A percentile compares a stretch with the other conserved stretches of the same genome.
These are phyloP conservation scores for Epichloe sibirici DNA, from an alignment of 2,329 filamentous ascomycete species.

Conservation along the genomic window DNA sequence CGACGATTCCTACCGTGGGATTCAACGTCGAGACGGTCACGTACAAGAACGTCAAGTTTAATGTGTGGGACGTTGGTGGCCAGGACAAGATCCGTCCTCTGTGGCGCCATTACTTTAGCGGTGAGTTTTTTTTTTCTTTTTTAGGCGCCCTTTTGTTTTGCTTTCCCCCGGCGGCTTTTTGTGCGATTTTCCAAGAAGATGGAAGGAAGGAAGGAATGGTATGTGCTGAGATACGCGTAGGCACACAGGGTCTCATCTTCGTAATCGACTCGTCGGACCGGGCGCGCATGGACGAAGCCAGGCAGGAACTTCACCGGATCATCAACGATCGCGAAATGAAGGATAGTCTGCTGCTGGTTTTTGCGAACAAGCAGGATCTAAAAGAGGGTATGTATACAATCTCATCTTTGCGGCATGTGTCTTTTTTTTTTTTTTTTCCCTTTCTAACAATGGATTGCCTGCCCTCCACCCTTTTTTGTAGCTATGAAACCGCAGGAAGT, in stretches of 20 bases:
- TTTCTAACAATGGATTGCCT: background rate
- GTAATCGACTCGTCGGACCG: constrained; percentile 94
- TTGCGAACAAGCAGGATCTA: constrained; percentile 98
- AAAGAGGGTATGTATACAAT: constrained; percentile 47
- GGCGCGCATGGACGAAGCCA: constrained; percentile 82
- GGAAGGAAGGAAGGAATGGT: background rate
- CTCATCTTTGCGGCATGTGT: no score
- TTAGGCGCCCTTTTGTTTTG: background rate
- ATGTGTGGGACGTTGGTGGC: constrained; percentile 96
- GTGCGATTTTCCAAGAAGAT: background rate
- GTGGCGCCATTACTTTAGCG: constrained; percentile 94
- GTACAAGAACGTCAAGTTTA: constrained; percentile 99
- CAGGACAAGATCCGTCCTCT: constrained; percentile 97
- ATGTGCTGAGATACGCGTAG: constrained; percentile 27
- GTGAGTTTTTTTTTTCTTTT: constrained; percentile 28
- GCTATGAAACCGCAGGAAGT: constrained; percentile 72
- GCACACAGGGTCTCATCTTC: constrained; percentile 96
- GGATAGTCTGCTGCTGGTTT: constrained; percentile 85
- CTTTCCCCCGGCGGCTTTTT: background rate
- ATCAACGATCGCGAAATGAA: constrained; percentile 98
- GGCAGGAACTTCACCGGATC: constrained; percentile 89
- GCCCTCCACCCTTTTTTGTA: constrained; percentile 18
- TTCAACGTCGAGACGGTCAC: constrained; percentile 99
- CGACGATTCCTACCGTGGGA: constrained; percentile 94
- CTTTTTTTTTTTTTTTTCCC: background rate